Evolutionary conservation across 2,329 filamentous ascomycete species (phyloP).

Genomic region (Trichoderma sp.): DNA sequence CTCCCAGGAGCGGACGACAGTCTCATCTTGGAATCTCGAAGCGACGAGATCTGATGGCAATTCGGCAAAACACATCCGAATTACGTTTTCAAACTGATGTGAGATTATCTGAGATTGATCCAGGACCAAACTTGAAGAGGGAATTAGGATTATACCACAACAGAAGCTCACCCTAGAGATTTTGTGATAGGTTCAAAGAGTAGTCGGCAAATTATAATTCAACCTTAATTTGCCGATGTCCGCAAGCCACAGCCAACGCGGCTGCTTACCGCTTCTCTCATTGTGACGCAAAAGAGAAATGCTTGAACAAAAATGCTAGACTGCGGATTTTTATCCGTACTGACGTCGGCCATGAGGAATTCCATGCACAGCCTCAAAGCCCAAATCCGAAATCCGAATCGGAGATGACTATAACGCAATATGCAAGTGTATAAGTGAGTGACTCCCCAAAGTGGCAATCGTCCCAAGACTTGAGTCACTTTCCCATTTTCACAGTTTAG

Average conservation of each 20-base stretch:
- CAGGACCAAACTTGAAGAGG: background rate
- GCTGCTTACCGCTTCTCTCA: conserved; percentile 11
- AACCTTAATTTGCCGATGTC: background rate
- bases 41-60: background rate
- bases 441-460: background rate
- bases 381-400: background rate
- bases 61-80: background rate
- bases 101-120: background rate
- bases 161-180: background rate
- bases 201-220: background rate
- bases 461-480: background rate
- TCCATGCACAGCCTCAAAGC: background rate
- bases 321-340: background rate
- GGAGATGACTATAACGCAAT: background rate
- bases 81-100: background rate
- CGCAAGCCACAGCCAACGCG: background rate
- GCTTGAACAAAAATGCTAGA: background rate
- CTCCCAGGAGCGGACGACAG: background rate
- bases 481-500: background rate
- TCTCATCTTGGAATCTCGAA: background rate
- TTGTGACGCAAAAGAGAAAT: background rate
- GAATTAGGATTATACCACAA: background rate
- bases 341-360: background rate
- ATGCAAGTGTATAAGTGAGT: background rate
- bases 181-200: background rate